Conservation (phyloP, 2,329 filamentous ascomycete species). For the Cadophora luteo-olivacea region DNA sequence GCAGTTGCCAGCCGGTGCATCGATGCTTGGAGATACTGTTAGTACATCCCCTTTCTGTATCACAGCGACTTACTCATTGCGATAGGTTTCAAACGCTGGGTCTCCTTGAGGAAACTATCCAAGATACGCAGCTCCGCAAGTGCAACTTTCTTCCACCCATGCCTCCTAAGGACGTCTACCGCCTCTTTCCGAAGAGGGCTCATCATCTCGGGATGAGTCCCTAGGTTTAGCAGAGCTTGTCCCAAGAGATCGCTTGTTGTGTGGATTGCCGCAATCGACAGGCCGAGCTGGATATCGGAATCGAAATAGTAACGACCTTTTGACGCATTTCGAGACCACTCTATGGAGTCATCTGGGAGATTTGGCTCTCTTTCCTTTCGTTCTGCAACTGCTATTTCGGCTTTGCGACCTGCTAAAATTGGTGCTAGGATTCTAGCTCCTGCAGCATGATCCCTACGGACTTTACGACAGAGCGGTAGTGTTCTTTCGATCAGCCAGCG, state of each 20-base stretch:
- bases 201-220: conserved; percentile 4
- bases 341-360: conserved; percentile 5
- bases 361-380: background rate
- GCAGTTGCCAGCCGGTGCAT: conserved; percentile 5
- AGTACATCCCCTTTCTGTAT: background rate
- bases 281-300: background rate
- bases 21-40: background rate
- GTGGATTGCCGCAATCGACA: conserved; percentile 14
- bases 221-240: conserved; percentile 9
- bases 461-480: background rate
- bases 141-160: conserved; percentile 10
- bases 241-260: conserved; percentile 15
- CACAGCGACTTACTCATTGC: background rate
- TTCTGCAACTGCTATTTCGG: background rate
- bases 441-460: background rate
- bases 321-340: conserved; percentile 9
- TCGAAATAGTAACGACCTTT: conserved; percentile 8
- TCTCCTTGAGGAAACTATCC: conserved; percentile 18
- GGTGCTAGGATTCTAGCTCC: background rate
- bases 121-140: background rate
- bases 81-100: conserved; percentile 16
- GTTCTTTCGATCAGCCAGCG: background rate
- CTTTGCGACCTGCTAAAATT: background rate
- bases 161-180: background rate
- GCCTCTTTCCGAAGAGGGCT: conserved; percentile 10